phyloP scores from a whole-genome alignment of 208 protist genomes.

The Herpetomonas samuelpessoai region DNA sequence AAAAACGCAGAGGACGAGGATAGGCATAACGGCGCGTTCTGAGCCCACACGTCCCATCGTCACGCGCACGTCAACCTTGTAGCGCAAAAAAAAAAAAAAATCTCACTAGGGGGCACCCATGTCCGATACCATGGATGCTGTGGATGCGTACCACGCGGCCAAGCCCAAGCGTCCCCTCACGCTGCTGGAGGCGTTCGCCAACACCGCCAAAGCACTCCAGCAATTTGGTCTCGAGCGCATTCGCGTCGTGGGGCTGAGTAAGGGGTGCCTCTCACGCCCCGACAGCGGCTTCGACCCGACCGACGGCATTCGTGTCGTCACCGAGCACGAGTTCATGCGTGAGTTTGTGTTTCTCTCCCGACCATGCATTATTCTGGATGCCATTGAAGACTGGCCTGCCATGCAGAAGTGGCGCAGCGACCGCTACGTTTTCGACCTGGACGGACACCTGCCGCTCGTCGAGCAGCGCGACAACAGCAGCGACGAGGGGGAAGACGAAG shows the following conservation, averaged over 20 bases:
- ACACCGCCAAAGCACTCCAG: constrained; percentile 53
- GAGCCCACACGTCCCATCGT: no score
- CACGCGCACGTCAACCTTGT: no score
- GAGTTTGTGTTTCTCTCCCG: constrained; percentile 83
- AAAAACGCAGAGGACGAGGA: no score
- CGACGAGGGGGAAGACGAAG: constrained; percentile 25
- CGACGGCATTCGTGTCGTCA: constrained; percentile 34
- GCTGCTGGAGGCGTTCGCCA: constrained; percentile 60
- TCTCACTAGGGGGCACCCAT: background rate
- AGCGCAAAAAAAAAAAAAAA: constrained; percentile 11
- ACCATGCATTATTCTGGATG: constrained; percentile 77
- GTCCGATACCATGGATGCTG: background rate
- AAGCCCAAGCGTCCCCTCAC: constrained; percentile 12
- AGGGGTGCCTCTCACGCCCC: constrained; percentile 18
- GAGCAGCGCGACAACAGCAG: constrained; percentile 17
- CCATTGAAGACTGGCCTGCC: constrained; percentile 69
- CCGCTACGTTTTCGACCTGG: constrained; percentile 74
- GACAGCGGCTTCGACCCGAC: constrained; percentile 6
- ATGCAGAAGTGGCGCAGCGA: constrained; percentile 71
- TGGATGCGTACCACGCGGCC: background rate
- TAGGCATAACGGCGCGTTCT: no score
- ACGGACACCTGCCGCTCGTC: constrained; percentile 37
- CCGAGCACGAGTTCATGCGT: constrained; percentile 79
- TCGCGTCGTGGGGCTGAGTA: constrained; percentile 63
- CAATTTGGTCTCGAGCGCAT: constrained; percentile 72